These are phyloP conservation scores for Aspergillus chevalieri DNA, from an alignment of 2,329 filamentous ascomycete genomes.

Conservation along the genomic window DNA sequence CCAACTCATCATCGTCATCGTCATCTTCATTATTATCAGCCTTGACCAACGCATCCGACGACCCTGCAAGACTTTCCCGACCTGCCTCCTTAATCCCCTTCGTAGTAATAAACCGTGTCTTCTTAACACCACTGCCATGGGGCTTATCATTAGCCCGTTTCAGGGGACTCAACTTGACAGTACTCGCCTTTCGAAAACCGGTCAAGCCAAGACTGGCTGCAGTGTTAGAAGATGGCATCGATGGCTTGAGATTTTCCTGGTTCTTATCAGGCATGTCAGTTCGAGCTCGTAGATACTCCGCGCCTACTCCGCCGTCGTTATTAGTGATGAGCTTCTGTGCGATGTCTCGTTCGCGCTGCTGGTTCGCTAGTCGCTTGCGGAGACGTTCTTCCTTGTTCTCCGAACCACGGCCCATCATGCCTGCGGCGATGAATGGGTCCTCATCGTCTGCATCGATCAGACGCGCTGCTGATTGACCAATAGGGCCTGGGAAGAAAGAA, in stretches of 20 bases:
- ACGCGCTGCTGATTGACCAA: conserved; percentile 31
- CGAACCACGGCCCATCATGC: conserved; percentile 33
- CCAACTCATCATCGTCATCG: conserved; percentile 46
- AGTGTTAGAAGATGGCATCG: conserved; percentile 6
- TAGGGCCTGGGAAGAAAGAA: conserved; percentile 16
- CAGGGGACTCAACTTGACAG: conserved; percentile 36
- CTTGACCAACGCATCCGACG: conserved; percentile 35
- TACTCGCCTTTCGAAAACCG: conserved; percentile 29
- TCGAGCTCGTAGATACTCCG: conserved; percentile 40
- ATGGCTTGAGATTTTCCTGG: conserved; percentile 5
- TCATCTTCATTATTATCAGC: conserved; percentile 41
- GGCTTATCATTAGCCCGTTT: conserved; percentile 32
- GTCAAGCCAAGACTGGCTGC: conserved; percentile 18
- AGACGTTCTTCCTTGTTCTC: conserved; percentile 39
- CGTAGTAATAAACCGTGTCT: conserved; percentile 72
- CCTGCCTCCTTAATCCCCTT: conserved; percentile 73
- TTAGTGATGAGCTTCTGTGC: conserved; percentile 34
- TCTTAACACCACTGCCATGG: conserved; percentile 45
- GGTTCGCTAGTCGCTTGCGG: conserved; percentile 37
- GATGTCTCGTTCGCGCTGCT: conserved; percentile 42
- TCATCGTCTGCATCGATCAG: conserved; percentile 38
- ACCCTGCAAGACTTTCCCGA: conserved; percentile 60
- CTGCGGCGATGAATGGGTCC: conserved; percentile 38
- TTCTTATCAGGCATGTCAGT: conserved; percentile 15
- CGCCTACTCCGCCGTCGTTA: conserved; percentile 31